Evolutionary conservation across 2,329 filamentous ascomycete genomes (phyloP).

Genomic region (Sordariomycetes sp.): DNA sequence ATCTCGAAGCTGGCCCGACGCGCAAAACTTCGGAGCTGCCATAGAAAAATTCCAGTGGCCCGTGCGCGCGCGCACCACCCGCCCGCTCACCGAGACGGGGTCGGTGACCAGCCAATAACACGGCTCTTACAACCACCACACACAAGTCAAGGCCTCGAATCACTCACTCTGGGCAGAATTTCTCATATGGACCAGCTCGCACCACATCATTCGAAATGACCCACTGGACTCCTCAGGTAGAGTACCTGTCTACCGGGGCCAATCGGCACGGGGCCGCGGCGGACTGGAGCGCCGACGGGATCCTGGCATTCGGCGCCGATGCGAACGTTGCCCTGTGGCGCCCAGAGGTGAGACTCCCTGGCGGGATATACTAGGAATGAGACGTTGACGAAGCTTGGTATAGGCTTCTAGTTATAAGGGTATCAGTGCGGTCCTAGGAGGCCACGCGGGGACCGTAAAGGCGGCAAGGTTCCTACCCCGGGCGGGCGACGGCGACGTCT

Average conservation of each 20-base stretch:
- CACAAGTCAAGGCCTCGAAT: background rate
- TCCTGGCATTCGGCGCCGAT: constrained; percentile 82
- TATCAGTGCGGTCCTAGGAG: constrained; percentile 52
- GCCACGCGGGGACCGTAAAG: constrained; percentile 71
- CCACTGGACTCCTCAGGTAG: constrained; percentile 19
- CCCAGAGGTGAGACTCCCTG: constrained; percentile 46
- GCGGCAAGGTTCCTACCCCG: constrained; percentile 63
- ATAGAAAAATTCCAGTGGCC: constrained; percentile 3
- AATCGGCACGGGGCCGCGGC: constrained; percentile 84
- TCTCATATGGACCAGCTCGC: background rate
- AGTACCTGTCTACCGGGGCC: constrained; percentile 64
- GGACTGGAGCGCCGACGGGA: constrained; percentile 66
- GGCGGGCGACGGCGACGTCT: constrained; percentile 26
- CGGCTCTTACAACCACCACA: background rate
- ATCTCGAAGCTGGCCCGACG: background rate
- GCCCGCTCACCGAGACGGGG: background rate
- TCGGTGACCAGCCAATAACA: constrained; percentile 2
- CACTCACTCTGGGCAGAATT: background rate
- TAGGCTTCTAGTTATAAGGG: constrained; percentile 34
- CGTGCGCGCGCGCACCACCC: constrained; percentile 1
- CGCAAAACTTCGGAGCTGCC: background rate
- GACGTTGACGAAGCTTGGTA: background rate
- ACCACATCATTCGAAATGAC: constrained; percentile 11
- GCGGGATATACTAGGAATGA: background rate
- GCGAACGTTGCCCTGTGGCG: constrained; percentile 83